Percentiles rank a stretch among this genome's conserved stretches.
Conservation (phyloP, 2,329 filamentous ascomycete species). For the Stemphylium lycopersici region DNA sequence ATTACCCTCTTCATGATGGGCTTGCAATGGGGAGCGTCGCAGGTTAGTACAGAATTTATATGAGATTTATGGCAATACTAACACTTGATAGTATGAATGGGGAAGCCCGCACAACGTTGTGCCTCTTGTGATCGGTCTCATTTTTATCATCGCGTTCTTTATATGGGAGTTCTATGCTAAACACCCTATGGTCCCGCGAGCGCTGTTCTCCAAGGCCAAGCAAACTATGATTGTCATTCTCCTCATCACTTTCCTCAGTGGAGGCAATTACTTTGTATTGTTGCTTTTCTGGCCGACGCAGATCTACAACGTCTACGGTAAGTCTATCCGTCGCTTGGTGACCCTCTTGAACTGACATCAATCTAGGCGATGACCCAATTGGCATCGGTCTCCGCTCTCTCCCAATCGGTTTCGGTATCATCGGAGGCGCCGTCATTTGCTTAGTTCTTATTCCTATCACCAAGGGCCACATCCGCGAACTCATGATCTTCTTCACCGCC, state of each 20-base stretch:
- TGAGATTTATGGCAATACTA: slow-evolving; percentile 34
- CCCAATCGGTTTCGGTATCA: slow-evolving; percentile 68
- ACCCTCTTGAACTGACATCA: slow-evolving; percentile 1
- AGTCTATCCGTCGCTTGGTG: neutral
- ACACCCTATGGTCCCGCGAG: slow-evolving; percentile 54
- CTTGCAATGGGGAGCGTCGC: slow-evolving; percentile 47
- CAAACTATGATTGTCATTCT: slow-evolving; percentile 41
- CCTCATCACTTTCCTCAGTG: slow-evolving; percentile 43
- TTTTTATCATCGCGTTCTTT: slow-evolving; percentile 57
- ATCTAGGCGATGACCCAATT: slow-evolving; percentile 62
- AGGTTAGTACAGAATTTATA: slow-evolving; percentile 20
- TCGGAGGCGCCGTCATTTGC: slow-evolving; percentile 65
- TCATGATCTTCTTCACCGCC: slow-evolving; percentile 65
- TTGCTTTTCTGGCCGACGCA: slow-evolving; percentile 47
- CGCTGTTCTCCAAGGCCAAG: slow-evolving; percentile 39
- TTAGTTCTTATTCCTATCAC: slow-evolving; percentile 64
- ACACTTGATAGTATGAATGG: slow-evolving; percentile 63
- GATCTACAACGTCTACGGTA: slow-evolving; percentile 44
- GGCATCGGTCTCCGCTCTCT: slow-evolving; percentile 69
- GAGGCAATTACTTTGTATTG: slow-evolving; percentile 44
- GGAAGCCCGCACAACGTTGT: slow-evolving; percentile 60
- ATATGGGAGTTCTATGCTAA: slow-evolving; percentile 55
- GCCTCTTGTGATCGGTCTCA: slow-evolving; percentile 60
- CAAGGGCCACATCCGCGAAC: slow-evolving; percentile 63
- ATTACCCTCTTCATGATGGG: slow-evolving; percentile 48